phyloP scores from a whole-genome alignment of 768 basidiomycete species.

The Porphyrellus cyaneotinctus region DNA sequence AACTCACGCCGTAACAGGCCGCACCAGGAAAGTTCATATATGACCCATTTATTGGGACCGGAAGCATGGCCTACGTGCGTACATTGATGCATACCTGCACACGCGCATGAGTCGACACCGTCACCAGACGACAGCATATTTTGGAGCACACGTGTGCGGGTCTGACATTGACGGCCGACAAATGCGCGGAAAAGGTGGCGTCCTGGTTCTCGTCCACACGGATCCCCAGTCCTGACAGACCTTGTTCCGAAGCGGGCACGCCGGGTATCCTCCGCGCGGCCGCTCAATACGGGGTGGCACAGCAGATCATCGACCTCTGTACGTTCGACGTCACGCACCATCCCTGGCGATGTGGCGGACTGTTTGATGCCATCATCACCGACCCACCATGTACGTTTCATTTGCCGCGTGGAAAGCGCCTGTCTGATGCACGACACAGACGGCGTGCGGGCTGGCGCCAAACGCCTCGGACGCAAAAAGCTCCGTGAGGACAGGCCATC shows the following conservation, averaged over 20 bases:
- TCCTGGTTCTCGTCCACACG: background rate
- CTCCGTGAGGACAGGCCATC: constrained; percentile 28
- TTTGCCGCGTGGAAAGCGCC: background rate
- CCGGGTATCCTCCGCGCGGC: constrained; percentile 82
- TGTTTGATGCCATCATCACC: constrained; percentile 93
- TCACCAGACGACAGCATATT: constrained; percentile 74
- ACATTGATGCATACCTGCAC: background rate
- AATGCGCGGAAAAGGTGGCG: constrained; percentile 85
- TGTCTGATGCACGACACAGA: constrained; percentile 44
- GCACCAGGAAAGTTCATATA: constrained; percentile 88
- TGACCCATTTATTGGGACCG: constrained; percentile 94
- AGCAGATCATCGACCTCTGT: constrained; percentile 74
- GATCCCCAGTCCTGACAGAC: background rate
- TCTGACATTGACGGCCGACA: constrained; percentile 98
- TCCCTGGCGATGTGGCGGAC: constrained; percentile 82
- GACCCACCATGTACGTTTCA: constrained; percentile 82
- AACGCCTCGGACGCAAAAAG: constrained; percentile 69
- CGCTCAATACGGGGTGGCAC: constrained; percentile 72
- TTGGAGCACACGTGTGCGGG: constrained; percentile 83
- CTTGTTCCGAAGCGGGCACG: constrained; percentile 28
- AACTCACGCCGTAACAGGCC: constrained; percentile 46
- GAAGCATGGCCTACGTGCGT: constrained; percentile 81
- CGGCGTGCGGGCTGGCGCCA: constrained; percentile 87
- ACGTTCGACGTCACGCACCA: constrained; percentile 92
- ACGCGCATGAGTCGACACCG: background rate